These are phyloP conservation scores for Scleroderma citrinum DNA, from an alignment of 768 basidiomycete genomes.

Conservation along the genomic window DNA sequence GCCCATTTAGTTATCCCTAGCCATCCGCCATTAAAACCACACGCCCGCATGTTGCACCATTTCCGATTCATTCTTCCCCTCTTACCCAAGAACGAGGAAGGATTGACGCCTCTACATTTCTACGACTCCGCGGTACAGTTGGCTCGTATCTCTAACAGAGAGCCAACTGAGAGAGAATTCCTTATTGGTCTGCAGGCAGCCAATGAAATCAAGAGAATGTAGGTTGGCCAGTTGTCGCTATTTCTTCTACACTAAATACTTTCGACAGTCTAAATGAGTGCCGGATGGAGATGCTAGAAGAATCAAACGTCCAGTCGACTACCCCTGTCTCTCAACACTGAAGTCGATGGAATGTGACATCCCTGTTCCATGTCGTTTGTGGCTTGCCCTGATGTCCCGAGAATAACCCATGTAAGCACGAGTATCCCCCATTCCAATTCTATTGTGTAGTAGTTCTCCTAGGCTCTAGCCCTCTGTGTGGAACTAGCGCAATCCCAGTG, in stretches of 20 bases:
- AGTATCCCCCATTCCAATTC: no score
- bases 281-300: constrained; percentile 55
- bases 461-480: constrained; percentile 35
- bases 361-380: not conserved
- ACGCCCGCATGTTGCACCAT: constrained; percentile 73
- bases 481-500: no score
- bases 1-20: constrained; percentile 70
- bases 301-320: constrained; percentile 44
- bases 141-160: constrained; percentile 52
- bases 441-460: constrained; percentile 24
- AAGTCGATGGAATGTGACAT: not conserved
- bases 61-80: constrained; percentile 72
- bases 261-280: constrained; percentile 53
- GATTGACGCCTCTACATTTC: constrained; percentile 64
- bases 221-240: constrained; percentile 15
- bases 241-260: not conserved
- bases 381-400: not conserved
- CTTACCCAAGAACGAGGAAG: constrained; percentile 50
- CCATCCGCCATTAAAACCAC: constrained; percentile 63
- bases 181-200: constrained; percentile 56
- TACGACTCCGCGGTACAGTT: constrained; percentile 76
- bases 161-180: constrained; percentile 66
- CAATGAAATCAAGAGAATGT: constrained; percentile 58
- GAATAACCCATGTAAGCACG: not conserved
- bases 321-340: not conserved